Evolutionary conservation across 129 eudicot species (phyloP).

Genomic region (Chrysanthemum lavandulifolium): DNA sequence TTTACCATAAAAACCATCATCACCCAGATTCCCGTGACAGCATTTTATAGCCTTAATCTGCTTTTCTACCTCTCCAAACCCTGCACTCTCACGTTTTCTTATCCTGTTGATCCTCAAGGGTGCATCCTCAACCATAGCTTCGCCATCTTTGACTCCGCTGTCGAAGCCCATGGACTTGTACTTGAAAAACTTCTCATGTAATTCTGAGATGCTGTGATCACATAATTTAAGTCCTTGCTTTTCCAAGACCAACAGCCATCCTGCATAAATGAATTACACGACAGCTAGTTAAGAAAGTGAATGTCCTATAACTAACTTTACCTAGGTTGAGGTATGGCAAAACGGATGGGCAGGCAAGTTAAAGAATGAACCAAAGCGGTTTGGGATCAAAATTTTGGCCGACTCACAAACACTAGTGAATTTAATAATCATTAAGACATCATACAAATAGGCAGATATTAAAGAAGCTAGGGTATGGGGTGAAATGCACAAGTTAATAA

Average conservation of each 20-base stretch:
- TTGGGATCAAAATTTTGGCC: background rate
- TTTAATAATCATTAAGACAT: background rate
- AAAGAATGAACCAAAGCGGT: background rate
- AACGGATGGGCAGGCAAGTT: background rate
- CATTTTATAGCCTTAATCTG: slow-evolving; percentile 42
- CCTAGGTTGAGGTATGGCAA: background rate
- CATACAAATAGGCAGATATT: background rate
- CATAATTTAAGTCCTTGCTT: slow-evolving; percentile 51
- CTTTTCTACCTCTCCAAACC: slow-evolving; percentile 33
- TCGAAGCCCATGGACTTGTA: slow-evolving; percentile 18
- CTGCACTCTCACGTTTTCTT: slow-evolving; percentile 51
- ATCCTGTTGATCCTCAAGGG: slow-evolving; percentile 35
- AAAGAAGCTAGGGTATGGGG: background rate
- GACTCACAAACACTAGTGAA: background rate
- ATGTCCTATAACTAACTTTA: background rate
- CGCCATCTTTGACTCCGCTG: slow-evolving; percentile 23
- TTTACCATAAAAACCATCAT: slow-evolving; percentile 22
- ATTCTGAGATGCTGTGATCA: slow-evolving; percentile 26
- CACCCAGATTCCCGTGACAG: slow-evolving; percentile 32
- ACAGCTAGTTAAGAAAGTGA: background rate
- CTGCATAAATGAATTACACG: slow-evolving; percentile 33
- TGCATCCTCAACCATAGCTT: slow-evolving; percentile 34
- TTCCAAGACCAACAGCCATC: slow-evolving; percentile 54
- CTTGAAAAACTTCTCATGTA: slow-evolving; percentile 38
- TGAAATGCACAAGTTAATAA: background rate